phyloP scores from a whole-genome alignment of 805 yeast species.

The Komagataella kurtzmanii region DNA sequence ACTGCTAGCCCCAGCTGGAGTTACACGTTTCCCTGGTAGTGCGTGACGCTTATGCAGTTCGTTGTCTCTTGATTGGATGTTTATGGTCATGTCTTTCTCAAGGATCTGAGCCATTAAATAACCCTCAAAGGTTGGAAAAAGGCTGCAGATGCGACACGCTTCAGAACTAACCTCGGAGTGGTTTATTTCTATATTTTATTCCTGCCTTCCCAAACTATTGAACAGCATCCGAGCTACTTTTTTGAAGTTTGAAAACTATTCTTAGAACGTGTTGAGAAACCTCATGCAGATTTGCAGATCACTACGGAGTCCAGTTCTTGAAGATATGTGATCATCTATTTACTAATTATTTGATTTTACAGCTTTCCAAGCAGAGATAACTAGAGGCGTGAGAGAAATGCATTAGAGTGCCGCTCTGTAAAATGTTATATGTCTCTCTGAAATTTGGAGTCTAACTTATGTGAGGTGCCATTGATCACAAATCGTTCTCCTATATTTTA shows the following conservation, averaged over 20 bases:
- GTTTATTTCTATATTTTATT: neutral
- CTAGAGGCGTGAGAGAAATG: neutral
- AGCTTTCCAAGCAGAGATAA: neutral
- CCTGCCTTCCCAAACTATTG: neutral
- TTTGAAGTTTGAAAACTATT: neutral
- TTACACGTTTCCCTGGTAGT: neutral
- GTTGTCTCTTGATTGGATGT: neutral
- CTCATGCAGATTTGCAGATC: neutral
- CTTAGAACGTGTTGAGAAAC: neutral
- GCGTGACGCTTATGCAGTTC: neutral
- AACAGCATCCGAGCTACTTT: neutral
- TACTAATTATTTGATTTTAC: neutral
- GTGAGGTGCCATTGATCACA: neutral
- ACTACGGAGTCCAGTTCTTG: neutral
- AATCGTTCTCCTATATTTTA: neutral
- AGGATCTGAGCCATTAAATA: constrained; percentile 48
- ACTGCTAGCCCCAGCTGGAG: neutral
- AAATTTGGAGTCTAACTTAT: neutral
- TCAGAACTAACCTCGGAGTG: neutral
- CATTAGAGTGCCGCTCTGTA: neutral
- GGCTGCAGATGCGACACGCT: constrained; percentile 15
- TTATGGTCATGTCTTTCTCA: constrained; percentile 11
- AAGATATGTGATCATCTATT: neutral
- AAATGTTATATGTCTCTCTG: neutral
- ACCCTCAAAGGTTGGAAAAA: constrained; percentile 50